Evolutionary conservation across 2,329 filamentous ascomycete species (phyloP).

Genomic region (Bisporella sp.): DNA sequence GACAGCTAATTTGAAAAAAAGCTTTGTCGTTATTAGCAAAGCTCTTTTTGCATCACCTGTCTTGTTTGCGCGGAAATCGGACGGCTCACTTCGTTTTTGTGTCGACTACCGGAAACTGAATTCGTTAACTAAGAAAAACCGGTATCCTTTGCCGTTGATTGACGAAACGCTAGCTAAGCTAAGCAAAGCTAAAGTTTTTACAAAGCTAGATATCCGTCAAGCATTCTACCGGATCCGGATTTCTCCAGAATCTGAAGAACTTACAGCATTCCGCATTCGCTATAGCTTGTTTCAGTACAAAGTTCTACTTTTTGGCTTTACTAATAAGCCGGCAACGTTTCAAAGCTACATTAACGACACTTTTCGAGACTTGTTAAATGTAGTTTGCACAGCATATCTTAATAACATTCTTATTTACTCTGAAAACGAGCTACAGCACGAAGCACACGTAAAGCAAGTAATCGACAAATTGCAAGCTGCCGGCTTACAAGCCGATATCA

Average conservation of each 20-base stretch:
- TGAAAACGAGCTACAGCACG: not conserved
- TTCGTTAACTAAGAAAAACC: too few relatives aligned
- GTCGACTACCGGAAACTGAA: too few relatives aligned
- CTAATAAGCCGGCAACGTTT: constrained; percentile 1
- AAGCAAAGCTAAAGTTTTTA: constrained; percentile 3
- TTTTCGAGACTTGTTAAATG: constrained; percentile 1
- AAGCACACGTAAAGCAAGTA: not conserved
- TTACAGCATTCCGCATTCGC: not conserved
- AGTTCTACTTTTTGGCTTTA: constrained; percentile 3
- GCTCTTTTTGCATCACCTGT: not conserved
- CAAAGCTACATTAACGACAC: constrained; percentile 6
- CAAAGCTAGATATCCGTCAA: constrained; percentile 3
- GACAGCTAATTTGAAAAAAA: too few relatives aligned
- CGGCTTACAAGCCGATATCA: constrained; percentile 3
- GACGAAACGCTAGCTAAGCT: not conserved
- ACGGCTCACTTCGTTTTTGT: too few relatives aligned
- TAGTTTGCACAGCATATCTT: not conserved
- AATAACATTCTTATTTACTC: not conserved
- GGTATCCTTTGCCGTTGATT: not conserved
- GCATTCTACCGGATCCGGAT: constrained; percentile 1
- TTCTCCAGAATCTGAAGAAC: not conserved
- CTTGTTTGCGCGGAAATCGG: not conserved
- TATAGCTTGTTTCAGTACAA: too few relatives aligned
- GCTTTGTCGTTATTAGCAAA: too few relatives aligned
- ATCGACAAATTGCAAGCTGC: not conserved